Evolutionary conservation across 306 rosid species (phyloP), one percentile per base, ranked within the genome.

Genomic region (Prunus kanzakura): DNA sequence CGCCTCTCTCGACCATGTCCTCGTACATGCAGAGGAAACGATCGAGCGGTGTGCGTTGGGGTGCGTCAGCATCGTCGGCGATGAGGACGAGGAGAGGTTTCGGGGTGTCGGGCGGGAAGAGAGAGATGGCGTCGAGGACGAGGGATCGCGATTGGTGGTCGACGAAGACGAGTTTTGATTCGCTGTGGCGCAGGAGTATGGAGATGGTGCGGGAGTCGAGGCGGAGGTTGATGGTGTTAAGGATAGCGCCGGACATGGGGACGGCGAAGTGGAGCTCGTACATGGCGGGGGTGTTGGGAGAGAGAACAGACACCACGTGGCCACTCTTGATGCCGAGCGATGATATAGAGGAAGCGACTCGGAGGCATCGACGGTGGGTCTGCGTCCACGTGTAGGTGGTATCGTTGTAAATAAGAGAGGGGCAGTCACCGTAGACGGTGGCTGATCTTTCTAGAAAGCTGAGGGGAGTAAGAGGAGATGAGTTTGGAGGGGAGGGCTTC

Each of bases 191-290:
- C 62, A 93, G 91, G 80, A 88, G 87, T 0, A 86, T 55, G 54
- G 89, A 83, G 70, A 93, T 60, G 8, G 89, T 84, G 45, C 76
- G 85, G 13, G 82, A 63, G 78, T 93, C 90, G 11, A 93, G 90
- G 11, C 93, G 92, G 47, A 81, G 60, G 79, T 90, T 90, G 82
- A 90, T 75, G 80, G 35, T 77, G 86, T 82, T 89, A 80, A 90
- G 90, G 61, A 82, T 45, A 25, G 91, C 89, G 0, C 96, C 93
- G 71, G 86, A 29, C 88, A 92, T 81, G 3, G 96, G 97, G 12
- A 90, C 88, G 6, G 93, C 87, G 71, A 92, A 92, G 10, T 92
- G 96, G 51, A 92, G 92, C 65, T 90, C 93, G 76, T 90, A 92
- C 92, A 87, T 87, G 43, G 92, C 68, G 3, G 93, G 91, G 11